Percentiles rank a stretch among this genome's conserved stretches.
Conservation (phyloP, 2,329 filamentous ascomycete genomes). For the Endoconidiophora laricicola region DNA sequence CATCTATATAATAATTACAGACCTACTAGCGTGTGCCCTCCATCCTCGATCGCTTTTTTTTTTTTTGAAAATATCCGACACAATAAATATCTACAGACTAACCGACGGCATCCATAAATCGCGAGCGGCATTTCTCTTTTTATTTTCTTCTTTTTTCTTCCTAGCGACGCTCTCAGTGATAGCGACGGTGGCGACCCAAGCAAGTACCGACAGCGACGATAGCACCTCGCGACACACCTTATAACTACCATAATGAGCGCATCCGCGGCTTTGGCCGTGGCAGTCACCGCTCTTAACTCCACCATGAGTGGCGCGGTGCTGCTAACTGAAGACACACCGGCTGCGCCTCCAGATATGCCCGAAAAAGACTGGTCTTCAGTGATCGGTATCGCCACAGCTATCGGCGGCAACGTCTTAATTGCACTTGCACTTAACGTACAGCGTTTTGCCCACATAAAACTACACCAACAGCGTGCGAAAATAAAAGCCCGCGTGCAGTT, state of each 20-base stretch:
- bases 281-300: constrained; percentile 6
- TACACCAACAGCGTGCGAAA: constrained; percentile 53
- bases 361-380: constrained; percentile 69
- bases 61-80: no score
- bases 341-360: constrained; percentile 18
- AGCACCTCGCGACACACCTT: no score
- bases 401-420: constrained; percentile 83
- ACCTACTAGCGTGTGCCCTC: background rate
- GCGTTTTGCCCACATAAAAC: constrained; percentile 78
- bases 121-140: no score
- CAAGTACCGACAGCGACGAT: no score
- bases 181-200: no score
- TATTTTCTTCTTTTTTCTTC: no score
- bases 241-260: background rate
- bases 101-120: no score
- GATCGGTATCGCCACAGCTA: constrained; percentile 86
- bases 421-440: constrained; percentile 93
- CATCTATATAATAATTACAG: background rate
- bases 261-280: background rate
- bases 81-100: no score
- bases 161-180: no score
- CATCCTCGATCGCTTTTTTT: no score
- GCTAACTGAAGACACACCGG: background rate
- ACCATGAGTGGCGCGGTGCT: constrained; percentile 2
- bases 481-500: constrained; percentile 37